Evolutionary conservation across 192 early-diverging fungal species (phyloP), one percentile per base, ranked within the genome.

Genomic region (Lobosporangium transversale): DNA sequence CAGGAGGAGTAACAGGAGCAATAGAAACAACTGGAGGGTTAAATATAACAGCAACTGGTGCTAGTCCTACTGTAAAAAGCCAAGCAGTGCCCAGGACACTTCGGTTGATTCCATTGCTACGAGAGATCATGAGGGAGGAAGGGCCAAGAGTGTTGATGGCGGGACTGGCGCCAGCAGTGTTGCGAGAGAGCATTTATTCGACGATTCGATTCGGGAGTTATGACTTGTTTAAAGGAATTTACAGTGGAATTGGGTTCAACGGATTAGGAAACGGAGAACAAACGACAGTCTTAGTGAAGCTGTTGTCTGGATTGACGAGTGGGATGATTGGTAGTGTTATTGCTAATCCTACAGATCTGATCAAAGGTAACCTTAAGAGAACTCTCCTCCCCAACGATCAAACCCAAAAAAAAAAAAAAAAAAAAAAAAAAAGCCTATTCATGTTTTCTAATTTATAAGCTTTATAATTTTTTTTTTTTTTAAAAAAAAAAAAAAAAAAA

Each of bases 341-440:
- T 31, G 79, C 79, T 47, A 80, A 80, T 49, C 79, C 79, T 20
- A 80, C 79, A 32, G 79, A 80, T 29, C 59, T 80, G 23, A 73
- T 80, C 50, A 80, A 80, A 68, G 78, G 78, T 66, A 57, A n/a
- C n/a, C n/a, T n/a, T n/a, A n/a, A n/a, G n/a, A n/a, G n/a, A n/a
- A n/a, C n/a, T 8, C 29, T 17, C 15, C 29, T 30, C 29, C 12
- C 7, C 24, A 17, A 9, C 20, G 11, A 21, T 23, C 6, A 53
- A 52, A 52, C n/a, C 30, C 23, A 53, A 30, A 14, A 3, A 53
- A 24, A 53, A 53, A 53, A 36, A 33, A 56, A 33, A 40, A 56
- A n/a, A 56, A 27, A 32, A 56, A 18, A 33, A 31, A 21, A 56
- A 11, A n/a, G 21, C 4, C 26, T 26, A 35, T 23, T 15, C 35